Percentiles rank a stretch among this genome's conserved stretches.
Conservation (phyloP, 768 basidiomycete species). For the Tylopilus balloui region DNA sequence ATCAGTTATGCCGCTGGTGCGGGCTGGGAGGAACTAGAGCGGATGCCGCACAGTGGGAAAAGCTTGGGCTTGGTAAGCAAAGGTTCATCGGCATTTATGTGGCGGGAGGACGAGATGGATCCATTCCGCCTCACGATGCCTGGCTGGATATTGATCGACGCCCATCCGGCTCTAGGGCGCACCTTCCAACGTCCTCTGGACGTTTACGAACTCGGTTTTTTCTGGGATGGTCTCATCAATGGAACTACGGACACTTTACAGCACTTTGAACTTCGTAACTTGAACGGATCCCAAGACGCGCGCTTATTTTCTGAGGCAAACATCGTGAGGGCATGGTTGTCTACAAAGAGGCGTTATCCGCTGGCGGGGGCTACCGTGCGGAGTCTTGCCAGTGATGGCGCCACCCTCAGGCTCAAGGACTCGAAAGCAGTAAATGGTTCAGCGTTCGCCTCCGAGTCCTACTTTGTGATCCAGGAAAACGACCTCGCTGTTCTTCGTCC, state of each 20-base stretch:
- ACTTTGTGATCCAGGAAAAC: conserved; percentile 41
- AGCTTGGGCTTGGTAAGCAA: too few species aligned
- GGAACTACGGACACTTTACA: conserved; percentile 46
- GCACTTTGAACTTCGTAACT: conserved; percentile 25
- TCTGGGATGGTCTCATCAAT: conserved; percentile 40
- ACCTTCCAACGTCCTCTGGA: conserved; percentile 36
- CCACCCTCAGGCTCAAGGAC: not conserved
- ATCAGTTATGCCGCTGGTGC: too few species aligned
- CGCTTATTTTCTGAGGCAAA: conserved; percentile 31
- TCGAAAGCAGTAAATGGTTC: not conserved
- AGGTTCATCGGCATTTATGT: too few species aligned
- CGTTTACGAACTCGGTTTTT: conserved; percentile 36
- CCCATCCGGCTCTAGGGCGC: conserved; percentile 6
- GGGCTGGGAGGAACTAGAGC: too few species aligned
- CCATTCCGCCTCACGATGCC: not conserved
- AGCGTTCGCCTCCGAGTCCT: not conserved
- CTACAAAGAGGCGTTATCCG: conserved; percentile 47
- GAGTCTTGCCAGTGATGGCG: conserved; percentile 12
- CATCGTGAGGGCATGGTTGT: conserved; percentile 41
- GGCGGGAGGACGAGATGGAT: too few species aligned
- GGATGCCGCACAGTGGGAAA: too few species aligned
- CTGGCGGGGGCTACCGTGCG: conserved; percentile 41
- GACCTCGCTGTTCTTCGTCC: conserved; percentile 30
- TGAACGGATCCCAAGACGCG: conserved; percentile 23
- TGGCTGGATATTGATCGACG: conserved; percentile 6